Conservation (phyloP, 495 filamentous ascomycete species). For the Antarctomyces pellizariae region DNA sequence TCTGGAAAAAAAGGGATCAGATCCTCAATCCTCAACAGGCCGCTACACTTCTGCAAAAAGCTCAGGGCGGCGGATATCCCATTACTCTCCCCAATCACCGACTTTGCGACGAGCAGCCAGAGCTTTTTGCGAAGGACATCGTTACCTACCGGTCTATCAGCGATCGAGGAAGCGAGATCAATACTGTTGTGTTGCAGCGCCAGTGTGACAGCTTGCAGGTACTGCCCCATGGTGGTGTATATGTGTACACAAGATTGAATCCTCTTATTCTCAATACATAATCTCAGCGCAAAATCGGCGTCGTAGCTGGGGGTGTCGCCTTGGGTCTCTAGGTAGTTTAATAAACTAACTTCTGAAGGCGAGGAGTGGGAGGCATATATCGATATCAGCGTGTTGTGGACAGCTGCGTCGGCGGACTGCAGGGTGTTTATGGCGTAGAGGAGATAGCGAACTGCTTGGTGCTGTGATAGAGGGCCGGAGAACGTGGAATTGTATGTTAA, state of each 20-base stretch:
- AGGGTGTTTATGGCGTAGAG: slow-evolving; percentile 81
- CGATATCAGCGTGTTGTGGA: slow-evolving; percentile 91
- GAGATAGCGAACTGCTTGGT: slow-evolving; percentile 87
- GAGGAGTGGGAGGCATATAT: slow-evolving; percentile 80
- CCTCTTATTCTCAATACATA: slow-evolving; percentile 83
- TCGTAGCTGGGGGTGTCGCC: slow-evolving; percentile 50
- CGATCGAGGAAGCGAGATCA: slow-evolving; percentile 68
- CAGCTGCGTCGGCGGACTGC: slow-evolving; percentile 59
- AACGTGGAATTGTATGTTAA: slow-evolving; percentile 76
- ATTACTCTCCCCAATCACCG: slow-evolving; percentile 62
- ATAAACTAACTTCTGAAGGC: slow-evolving; percentile 57
- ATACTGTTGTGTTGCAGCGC: slow-evolving; percentile 74
- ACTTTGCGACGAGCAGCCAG: slow-evolving; percentile 83
- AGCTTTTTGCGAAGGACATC: slow-evolving; percentile 71
- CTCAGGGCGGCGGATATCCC: slow-evolving; percentile 91
- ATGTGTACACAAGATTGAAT: slow-evolving; percentile 89
- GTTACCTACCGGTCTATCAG: slow-evolving; percentile 65
- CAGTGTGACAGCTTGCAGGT: slow-evolving; percentile 74
- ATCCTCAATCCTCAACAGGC: slow-evolving; percentile 83
- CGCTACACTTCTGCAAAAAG: slow-evolving; percentile 76
- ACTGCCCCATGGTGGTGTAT: slow-evolving; percentile 86
- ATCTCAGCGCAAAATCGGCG: slow-evolving; percentile 85
- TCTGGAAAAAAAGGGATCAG: slow-evolving; percentile 96
- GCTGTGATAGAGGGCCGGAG: slow-evolving; percentile 37
- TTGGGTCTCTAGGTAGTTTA: slow-evolving; percentile 68